These are phyloP conservation scores for Pseudonectria foliicola DNA, from an alignment of 2,329 filamentous ascomycete species.

Conservation along the genomic window DNA sequence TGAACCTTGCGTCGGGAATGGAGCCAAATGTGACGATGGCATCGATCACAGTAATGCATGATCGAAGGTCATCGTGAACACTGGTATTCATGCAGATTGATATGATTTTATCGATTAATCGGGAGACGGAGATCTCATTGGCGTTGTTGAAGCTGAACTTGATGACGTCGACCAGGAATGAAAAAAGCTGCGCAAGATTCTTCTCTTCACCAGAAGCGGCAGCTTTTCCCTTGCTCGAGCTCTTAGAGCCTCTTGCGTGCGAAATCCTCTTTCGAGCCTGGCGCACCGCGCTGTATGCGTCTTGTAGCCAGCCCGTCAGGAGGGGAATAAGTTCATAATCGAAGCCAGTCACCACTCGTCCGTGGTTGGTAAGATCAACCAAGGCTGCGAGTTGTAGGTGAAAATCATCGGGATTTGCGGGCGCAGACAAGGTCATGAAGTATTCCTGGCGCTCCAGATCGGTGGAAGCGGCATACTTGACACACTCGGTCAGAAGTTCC, in stretches of 20 bases:
- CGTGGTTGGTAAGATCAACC: slow-evolving; percentile 53
- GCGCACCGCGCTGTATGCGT: slow-evolving; percentile 47
- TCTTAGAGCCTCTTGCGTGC: slow-evolving; percentile 30
- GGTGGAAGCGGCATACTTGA: slow-evolving; percentile 54
- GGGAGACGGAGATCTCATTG: slow-evolving; percentile 52
- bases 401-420: slow-evolving; percentile 55
- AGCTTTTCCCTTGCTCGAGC: slow-evolving; percentile 29
- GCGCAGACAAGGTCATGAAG: slow-evolving; percentile 53
- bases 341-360: slow-evolving; percentile 57
- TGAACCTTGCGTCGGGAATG: slow-evolving; percentile 56
- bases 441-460: slow-evolving; percentile 60
- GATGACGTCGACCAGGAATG: slow-evolving; percentile 59
- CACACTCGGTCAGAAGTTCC: slow-evolving; percentile 59
- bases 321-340: slow-evolving; percentile 60
- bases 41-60: slow-evolving; percentile 62
- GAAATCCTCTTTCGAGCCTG: slow-evolving; percentile 43
- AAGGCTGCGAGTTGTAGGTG: slow-evolving; percentile 58
- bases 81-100: slow-evolving; percentile 63
- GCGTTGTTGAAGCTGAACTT: slow-evolving; percentile 70
- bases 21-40: slow-evolving; percentile 65
- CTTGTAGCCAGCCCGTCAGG: slow-evolving; percentile 52
- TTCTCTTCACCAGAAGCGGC: slow-evolving; percentile 47
- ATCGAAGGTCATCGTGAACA: slow-evolving; percentile 55
- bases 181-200: slow-evolving; percentile 57
- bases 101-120: slow-evolving; percentile 55